Percentiles rank a stretch among this genome's conserved stretches.
Conservation (phyloP, 164 flowering plant species). For the Umbilicus rupestris region DNA sequence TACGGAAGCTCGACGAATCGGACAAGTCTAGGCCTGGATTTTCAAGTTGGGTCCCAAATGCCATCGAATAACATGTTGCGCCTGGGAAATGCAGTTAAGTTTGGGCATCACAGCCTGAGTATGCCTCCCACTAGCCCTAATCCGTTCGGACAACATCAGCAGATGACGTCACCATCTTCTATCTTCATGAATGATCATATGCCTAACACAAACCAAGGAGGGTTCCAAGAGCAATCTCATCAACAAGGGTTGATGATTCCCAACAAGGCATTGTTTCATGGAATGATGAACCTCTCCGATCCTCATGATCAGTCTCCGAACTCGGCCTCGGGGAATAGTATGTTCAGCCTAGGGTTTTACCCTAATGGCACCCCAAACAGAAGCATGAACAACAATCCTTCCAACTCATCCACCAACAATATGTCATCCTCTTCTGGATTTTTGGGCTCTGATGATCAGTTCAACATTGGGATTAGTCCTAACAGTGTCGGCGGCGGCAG, state of each 20-base stretch:
- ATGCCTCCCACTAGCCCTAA: not conserved
- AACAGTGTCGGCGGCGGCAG: constrained; percentile 10
- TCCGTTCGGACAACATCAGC: constrained; percentile 19
- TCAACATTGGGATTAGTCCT: constrained; percentile 23
- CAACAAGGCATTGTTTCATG: constrained; percentile 37
- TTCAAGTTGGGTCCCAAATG: constrained; percentile 42
- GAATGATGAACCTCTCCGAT: constrained; percentile 53
- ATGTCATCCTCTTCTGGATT: constrained; percentile 21
- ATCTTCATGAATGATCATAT: constrained; percentile 26
- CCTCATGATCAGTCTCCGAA: constrained; percentile 28
- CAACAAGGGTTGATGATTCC: constrained; percentile 19
- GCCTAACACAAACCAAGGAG: constrained; percentile 23
- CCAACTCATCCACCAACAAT: constrained; percentile 13
- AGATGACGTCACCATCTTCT: constrained; percentile 14
- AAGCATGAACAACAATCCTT: constrained; percentile 19
- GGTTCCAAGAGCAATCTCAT: constrained; percentile 25
- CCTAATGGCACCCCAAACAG: constrained; percentile 23
- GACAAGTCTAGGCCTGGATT: constrained; percentile 35
- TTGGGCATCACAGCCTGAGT: constrained; percentile 18
- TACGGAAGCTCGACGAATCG: constrained; percentile 25
- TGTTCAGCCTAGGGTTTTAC: constrained; percentile 50
- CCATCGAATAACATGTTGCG: constrained; percentile 29
- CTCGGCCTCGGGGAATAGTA: constrained; percentile 23
- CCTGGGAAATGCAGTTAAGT: constrained; percentile 34
- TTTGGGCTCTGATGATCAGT: constrained; percentile 23